Conservation (phyloP, 352 stramenopile genomes). For the Globisporangium irregulare region DNA sequence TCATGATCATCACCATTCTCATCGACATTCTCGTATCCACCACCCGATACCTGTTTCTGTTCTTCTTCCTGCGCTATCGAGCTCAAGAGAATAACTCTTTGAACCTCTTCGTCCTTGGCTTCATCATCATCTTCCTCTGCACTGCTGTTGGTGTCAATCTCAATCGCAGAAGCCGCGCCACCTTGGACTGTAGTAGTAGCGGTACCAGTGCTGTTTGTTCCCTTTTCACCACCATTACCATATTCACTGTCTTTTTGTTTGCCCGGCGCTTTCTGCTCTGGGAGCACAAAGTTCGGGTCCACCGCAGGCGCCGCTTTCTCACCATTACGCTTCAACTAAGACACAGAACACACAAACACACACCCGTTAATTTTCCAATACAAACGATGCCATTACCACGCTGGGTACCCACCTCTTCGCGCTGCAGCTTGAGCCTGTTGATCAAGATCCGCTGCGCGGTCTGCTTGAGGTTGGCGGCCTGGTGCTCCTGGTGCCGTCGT, state of each 20-base stretch:
- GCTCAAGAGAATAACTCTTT: background rate
- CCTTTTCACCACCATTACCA: slow-evolving; percentile 6
- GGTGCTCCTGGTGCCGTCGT: slow-evolving; percentile 63
- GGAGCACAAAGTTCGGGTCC: slow-evolving; percentile 58
- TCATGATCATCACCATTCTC: slow-evolving; percentile 4
- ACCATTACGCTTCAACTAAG: slow-evolving; percentile 56
- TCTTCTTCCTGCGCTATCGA: background rate
- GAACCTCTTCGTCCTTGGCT: background rate
- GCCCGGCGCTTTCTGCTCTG: slow-evolving; percentile 7
- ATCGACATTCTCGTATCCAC: background rate
- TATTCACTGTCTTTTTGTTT: background rate
- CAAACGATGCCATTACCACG: background rate
- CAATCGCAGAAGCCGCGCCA: slow-evolving; percentile 6
- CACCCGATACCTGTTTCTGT: background rate
- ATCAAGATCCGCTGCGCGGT: slow-evolving; percentile 95
- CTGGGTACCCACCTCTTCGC: slow-evolving; percentile 35
- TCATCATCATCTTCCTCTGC: background rate
- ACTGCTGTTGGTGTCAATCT: background rate
- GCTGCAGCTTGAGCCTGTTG: slow-evolving; percentile 76
- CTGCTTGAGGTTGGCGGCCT: slow-evolving; percentile 84
- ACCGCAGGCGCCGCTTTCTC: slow-evolving; percentile 35
- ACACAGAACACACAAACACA: background rate
- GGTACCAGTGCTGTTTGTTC: background rate
- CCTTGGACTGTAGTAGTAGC: background rate
- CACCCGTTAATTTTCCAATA: background rate